Conservation (phyloP, 1,284 basidiomycete genomes). For the Inonotus obliquus region DNA sequence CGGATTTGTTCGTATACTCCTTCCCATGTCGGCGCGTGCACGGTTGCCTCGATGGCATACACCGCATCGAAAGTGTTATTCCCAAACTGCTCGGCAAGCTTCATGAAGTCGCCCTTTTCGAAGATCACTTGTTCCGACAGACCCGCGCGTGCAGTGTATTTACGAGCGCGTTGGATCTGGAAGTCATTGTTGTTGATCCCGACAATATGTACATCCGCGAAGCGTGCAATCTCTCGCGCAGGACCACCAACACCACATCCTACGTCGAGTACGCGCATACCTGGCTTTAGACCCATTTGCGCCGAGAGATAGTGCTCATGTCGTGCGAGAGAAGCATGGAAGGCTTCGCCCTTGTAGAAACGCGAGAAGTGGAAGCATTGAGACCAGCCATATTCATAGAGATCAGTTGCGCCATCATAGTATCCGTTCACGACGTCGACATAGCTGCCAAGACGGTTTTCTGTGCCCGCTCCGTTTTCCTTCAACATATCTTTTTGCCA, state of each 20-base stretch:
- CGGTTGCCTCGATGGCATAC: slow-evolving; percentile 97
- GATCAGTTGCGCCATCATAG: slow-evolving; percentile 94
- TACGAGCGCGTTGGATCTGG: slow-evolving; percentile 83
- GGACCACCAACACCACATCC: slow-evolving; percentile 98
- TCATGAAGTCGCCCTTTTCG: slow-evolving; percentile 96
- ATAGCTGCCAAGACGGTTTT: slow-evolving; percentile 81
- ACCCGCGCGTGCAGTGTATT: slow-evolving; percentile 80
- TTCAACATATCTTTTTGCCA: slow-evolving; percentile 86
- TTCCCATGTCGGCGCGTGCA: slow-evolving; percentile 94
- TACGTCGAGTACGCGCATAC: slow-evolving; percentile 96
- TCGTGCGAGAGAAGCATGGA: slow-evolving; percentile 79
- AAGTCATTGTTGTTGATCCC: slow-evolving; percentile 98
- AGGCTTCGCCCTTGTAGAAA: slow-evolving; percentile 95
- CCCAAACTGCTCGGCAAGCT: slow-evolving; percentile 88
- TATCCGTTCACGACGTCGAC: slow-evolving; percentile 96
- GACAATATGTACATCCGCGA: slow-evolving; percentile 83
- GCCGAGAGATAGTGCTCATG: slow-evolving; percentile 97
- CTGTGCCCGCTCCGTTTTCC: slow-evolving; percentile 67
- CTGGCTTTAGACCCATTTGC: slow-evolving; percentile 77
- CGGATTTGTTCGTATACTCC: slow-evolving; percentile 94
- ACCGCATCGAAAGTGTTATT: slow-evolving; percentile 94
- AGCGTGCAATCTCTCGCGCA: slow-evolving; percentile 91
- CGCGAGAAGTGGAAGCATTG: slow-evolving; percentile 97
- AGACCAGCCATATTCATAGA: slow-evolving; percentile 97
- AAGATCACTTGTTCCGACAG: slow-evolving; percentile 78